phyloP scores from a whole-genome alignment of 257 asterid species.

The Penstemon davidsonii region DNA sequence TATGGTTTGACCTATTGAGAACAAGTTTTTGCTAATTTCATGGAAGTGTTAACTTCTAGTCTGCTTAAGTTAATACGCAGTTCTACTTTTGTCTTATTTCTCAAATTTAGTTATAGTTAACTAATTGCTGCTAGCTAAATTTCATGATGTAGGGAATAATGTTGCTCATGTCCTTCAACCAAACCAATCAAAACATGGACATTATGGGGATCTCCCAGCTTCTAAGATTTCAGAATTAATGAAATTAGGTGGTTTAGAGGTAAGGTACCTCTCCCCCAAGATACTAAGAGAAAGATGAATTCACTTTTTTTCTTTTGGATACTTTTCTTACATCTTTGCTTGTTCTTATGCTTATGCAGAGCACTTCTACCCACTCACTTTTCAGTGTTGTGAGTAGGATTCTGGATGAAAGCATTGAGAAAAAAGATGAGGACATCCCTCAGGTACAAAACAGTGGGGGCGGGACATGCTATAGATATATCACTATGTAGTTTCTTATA shows the following conservation, averaged over 20 bases:
- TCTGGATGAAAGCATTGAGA: slow-evolving; percentile 81
- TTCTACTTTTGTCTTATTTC: not conserved
- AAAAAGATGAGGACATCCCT: slow-evolving; percentile 69
- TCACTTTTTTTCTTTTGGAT: slow-evolving; percentile 9
- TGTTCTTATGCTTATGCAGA: slow-evolving; percentile 55
- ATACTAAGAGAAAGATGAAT: not conserved
- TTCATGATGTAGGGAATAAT: slow-evolving; percentile 46
- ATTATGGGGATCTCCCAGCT: slow-evolving; percentile 47
- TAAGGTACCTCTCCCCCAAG: slow-evolving; percentile 21
- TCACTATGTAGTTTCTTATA: slow-evolving; percentile 8
- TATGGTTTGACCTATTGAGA: slow-evolving; percentile 12
- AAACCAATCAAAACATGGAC: slow-evolving; percentile 56
- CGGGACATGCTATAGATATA: slow-evolving; percentile 26
- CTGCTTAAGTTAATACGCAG: too few relatives aligned
- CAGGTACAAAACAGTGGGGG: slow-evolving; percentile 53
- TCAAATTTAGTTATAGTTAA: slow-evolving; percentile 4
- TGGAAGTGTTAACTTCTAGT: slow-evolving; percentile 14
- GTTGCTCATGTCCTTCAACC: slow-evolving; percentile 42
- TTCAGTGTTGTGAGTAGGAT: slow-evolving; percentile 57
- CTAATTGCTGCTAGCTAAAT: slow-evolving; percentile 16
- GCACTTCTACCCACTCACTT: slow-evolving; percentile 69
- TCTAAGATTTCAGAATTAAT: slow-evolving; percentile 71
- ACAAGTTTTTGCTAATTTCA: slow-evolving; percentile 12
- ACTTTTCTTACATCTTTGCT: slow-evolving; percentile 6
- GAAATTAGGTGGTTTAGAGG: slow-evolving; percentile 82